Conservation (phyloP, 306 rosid species). For the Sphenostylis stenocarpa region DNA sequence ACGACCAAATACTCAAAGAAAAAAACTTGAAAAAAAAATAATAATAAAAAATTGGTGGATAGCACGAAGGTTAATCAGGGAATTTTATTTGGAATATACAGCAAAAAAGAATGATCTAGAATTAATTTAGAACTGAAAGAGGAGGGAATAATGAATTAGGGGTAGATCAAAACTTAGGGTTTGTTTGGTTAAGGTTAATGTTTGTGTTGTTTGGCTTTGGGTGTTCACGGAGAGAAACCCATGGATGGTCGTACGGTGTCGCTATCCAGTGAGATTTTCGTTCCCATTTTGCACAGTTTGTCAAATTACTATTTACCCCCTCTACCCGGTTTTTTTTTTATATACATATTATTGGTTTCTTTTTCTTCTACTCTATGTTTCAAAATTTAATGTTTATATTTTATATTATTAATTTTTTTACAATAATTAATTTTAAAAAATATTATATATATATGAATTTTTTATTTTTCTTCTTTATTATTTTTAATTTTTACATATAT, state of each 20-base stretch:
- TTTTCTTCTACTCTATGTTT: no score
- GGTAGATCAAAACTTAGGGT: conserved; percentile 58
- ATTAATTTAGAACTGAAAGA: background rate
- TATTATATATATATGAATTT: no score
- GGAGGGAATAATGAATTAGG: conserved; percentile 30
- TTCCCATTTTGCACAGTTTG: conserved; percentile 9
- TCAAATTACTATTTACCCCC: conserved; percentile 41
- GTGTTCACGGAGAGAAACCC: conserved; percentile 54
- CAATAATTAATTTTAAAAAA: no score
- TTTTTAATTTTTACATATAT: no score
- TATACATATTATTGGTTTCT: no score
- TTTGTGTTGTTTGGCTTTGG: conserved; percentile 28
- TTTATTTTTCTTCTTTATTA: no score
- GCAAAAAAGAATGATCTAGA: conserved; percentile 26
- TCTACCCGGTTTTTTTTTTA: conserved; percentile 29
- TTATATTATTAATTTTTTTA: no score
- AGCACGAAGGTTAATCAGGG: conserved; percentile 29
- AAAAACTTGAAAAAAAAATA: background rate
- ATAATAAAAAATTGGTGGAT: background rate
- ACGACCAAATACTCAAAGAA: conserved; percentile 7
- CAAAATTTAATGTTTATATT: no score
- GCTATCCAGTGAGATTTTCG: conserved; percentile 52
- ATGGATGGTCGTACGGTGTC: conserved; percentile 67
- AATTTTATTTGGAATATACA: background rate
- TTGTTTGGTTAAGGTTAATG: conserved; percentile 43